Evolutionary conservation across 164 flowering plant species (phyloP), one percentile per base, ranked within the genome.

Genomic region (Annona cherimola): DNA sequence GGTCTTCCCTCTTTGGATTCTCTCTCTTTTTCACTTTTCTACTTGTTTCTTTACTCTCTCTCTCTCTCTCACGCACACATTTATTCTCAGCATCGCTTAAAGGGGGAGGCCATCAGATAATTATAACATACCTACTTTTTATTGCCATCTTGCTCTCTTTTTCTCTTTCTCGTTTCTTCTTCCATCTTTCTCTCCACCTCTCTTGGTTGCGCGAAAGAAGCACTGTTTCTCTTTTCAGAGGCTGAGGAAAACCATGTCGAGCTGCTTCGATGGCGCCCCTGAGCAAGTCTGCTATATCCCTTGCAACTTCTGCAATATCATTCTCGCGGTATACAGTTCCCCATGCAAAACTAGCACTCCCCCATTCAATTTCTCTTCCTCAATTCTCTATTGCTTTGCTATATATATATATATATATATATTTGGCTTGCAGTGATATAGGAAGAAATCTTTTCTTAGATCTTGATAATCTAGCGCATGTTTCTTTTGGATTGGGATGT

Each of bases 221-320:
- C 44, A 35, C 67, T 16, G 42, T 40, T 64, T 40, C 14, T 41
- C 41, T 64, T 44, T 18, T 64, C 67, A 64, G 42, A 11, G 67
- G 18, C 67, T 64, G 42, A 39, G 42, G 57, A 41, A 41, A 67
- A 55, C 5, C 75, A 67, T 67, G 76, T 68, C 74, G 73, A 80
- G 83, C 89, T 85, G 90, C 73, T 57, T 89, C 81, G 98, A 91
- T 43, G 74, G 79, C 76, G 79, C 87, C 7, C 74, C 92, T n/a
- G 98, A 91, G 75, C 88, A 88, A 54, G 92, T 92, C 61, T 94
- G 91, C 75, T 92, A 94, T 83, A 92, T 92, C 61, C 93, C 88
- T 82, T 94, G 98, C 97, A 90, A 86, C 87, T 89, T 85, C 90
- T 94, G 98, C 96, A 94, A 88, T 91, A 94, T 91, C 79, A 86